Conservation (phyloP, 352 stramenopile species). For the Phytophthora sansomeana region DNA sequence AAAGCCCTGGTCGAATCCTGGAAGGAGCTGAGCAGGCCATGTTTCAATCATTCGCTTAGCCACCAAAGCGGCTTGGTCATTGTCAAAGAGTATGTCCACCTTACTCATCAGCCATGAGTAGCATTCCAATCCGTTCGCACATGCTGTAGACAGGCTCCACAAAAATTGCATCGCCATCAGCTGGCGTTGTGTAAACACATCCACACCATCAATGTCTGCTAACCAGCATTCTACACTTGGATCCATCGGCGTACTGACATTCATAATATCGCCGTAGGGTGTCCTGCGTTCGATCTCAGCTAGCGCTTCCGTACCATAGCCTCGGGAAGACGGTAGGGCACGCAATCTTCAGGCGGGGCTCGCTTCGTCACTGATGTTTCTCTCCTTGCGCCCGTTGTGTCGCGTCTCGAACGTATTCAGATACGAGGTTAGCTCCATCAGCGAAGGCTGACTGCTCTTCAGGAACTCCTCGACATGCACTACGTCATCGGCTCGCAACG, state of each 20-base stretch:
- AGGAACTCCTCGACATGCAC: slow-evolving; percentile 3
- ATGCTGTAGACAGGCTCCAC: background rate
- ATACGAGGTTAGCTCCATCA: background rate
- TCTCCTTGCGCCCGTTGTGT: no score
- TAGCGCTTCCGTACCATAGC: background rate
- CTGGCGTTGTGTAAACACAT: background rate
- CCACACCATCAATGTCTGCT: background rate
- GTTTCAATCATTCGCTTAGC: background rate
- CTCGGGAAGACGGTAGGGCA: background rate
- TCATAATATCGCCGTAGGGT: background rate
- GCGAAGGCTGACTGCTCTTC: background rate
- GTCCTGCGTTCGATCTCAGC: background rate
- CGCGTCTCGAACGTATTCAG: slow-evolving; percentile 5
- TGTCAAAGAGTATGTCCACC: background rate
- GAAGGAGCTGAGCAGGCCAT: background rate
- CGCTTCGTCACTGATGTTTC: background rate
- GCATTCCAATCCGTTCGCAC: background rate
- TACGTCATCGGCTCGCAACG: slow-evolving; percentile 1
- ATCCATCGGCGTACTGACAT: background rate
- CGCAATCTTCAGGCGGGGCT: background rate
- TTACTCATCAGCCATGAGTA: slow-evolving; percentile 8
- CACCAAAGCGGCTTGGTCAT: background rate
- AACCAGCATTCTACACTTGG: slow-evolving; percentile 1
- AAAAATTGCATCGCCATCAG: slow-evolving; percentile 14
- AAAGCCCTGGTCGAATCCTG: slow-evolving; percentile 1